phyloP scores from a whole-genome alignment of 257 asterid genomes.

The Datura wrightii region DNA sequence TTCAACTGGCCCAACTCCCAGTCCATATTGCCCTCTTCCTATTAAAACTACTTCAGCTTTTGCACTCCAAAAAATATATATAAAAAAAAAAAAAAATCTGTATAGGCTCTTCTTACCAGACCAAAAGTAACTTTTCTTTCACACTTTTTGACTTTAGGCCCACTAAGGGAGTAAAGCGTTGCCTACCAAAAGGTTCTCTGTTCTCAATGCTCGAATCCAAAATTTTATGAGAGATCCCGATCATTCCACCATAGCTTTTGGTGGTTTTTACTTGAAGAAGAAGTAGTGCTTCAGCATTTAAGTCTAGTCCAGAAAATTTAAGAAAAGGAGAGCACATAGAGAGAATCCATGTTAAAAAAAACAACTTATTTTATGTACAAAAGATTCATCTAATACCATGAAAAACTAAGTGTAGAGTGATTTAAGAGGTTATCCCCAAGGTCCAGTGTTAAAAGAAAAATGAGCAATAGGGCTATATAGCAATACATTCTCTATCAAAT shows the following conservation, averaged over 20 bases:
- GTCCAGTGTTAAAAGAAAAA: neutral
- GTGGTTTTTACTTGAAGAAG: neutral
- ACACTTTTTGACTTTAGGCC: neutral
- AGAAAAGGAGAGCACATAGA: neutral
- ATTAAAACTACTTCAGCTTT: slow-evolving; percentile 28
- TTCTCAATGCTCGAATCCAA: neutral
- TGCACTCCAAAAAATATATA: neutral
- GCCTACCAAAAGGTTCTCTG: neutral
- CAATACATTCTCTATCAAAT: neutral
- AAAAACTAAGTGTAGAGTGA: slow-evolving; percentile 4
- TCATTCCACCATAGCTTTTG: neutral
- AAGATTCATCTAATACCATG: slow-evolving; percentile 16
- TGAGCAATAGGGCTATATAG: neutral
- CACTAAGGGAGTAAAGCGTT: neutral
- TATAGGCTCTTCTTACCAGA: neutral
- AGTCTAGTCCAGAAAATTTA: neutral
- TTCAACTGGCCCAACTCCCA: slow-evolving; percentile 24
- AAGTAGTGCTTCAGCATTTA: neutral
- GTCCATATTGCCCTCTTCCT: neutral
- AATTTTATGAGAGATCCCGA: neutral
- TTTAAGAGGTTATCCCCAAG: neutral
- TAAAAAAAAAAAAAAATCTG: neutral
- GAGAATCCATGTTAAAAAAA: neutral
- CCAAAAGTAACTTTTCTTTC: slow-evolving; percentile 5
- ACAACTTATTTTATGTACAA: slow-evolving; percentile 7